phyloP scores from a whole-genome alignment of 495 filamentous ascomycete genomes.

The Viridothelium virens region DNA sequence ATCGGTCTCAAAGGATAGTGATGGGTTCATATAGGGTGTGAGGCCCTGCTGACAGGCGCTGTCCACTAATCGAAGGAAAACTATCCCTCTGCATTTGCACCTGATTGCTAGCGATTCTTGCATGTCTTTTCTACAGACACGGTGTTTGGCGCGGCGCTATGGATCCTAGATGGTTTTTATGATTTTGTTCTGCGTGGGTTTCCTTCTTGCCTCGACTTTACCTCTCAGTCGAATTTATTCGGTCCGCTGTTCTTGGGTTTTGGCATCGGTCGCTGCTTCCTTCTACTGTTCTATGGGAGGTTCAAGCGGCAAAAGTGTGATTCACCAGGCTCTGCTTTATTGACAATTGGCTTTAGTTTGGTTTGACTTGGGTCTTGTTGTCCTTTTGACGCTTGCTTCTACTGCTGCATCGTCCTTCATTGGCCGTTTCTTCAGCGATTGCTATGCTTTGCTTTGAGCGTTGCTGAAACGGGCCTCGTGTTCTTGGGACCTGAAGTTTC shows the following conservation, averaged over 20 bases:
- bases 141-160: neutral
- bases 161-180: conserved; percentile 1
- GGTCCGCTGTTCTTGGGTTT: neutral
- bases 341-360: neutral
- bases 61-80: neutral
- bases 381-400: neutral
- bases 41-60: neutral
- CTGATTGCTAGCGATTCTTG: conserved; percentile 5
- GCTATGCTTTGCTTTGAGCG: neutral
- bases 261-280: neutral
- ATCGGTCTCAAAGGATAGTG: neutral
- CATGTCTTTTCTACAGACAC: conserved; percentile 2
- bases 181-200: neutral
- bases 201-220: too few species aligned
- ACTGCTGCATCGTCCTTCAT: neutral
- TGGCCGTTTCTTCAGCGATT: neutral
- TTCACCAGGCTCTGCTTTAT: neutral
- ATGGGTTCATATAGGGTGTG: neutral
- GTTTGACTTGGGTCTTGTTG: neutral
- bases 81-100: neutral
- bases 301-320: neutral
- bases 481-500: neutral
- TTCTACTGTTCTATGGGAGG: neutral
- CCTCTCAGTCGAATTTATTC: neutral
- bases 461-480: neutral